A percentile compares a stretch with the other conserved stretches of the same genome.
Conservation (phyloP, 768 basidiomycete species). For the Leccinum uliginosum region DNA sequence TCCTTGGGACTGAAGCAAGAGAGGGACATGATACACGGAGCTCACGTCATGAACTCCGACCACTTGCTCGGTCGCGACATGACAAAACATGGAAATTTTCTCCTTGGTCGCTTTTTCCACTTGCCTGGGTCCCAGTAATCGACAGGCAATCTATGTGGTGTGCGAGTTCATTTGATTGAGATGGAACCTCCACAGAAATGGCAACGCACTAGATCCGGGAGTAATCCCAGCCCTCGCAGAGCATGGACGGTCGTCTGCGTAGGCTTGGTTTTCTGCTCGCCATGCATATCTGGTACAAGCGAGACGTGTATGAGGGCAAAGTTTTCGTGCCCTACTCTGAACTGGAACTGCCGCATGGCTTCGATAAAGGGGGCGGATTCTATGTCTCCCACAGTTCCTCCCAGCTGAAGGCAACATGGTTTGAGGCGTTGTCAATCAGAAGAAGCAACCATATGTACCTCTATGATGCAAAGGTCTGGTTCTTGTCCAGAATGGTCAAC, state of each 20-base stretch:
- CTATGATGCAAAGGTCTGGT: constrained; percentile 96
- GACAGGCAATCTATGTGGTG: constrained; percentile 83
- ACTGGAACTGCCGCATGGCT: constrained; percentile 99
- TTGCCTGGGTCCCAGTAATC: constrained; percentile 73
- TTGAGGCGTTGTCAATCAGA: constrained; percentile 5
- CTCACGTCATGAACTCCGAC: constrained; percentile 95
- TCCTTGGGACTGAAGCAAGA: constrained; percentile 90
- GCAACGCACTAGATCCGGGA: constrained; percentile 79
- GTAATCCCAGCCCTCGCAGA: constrained; percentile 83
- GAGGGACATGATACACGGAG: constrained; percentile 95
- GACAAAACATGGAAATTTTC: constrained; percentile 99
- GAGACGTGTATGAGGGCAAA: constrained; percentile 97
- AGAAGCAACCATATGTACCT: constrained; percentile 49
- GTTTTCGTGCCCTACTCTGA: constrained; percentile 93
- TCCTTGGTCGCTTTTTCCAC: constrained; percentile 83
- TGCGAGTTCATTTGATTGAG: neutral
- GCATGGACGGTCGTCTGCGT: constrained; percentile 97
- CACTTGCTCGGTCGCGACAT: constrained; percentile 85
- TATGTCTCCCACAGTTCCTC: constrained; percentile 97
- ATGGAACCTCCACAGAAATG: neutral
- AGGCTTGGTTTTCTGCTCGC: constrained; percentile 98
- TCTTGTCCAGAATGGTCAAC: constrained; percentile 91
- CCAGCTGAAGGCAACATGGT: constrained; percentile 54
- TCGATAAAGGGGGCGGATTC: constrained; percentile 98
- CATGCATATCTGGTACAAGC: constrained; percentile 97